These are phyloP conservation scores for Kodamaea fukazawae DNA, from an alignment of 805 yeast species.

Conservation along the genomic window DNA sequence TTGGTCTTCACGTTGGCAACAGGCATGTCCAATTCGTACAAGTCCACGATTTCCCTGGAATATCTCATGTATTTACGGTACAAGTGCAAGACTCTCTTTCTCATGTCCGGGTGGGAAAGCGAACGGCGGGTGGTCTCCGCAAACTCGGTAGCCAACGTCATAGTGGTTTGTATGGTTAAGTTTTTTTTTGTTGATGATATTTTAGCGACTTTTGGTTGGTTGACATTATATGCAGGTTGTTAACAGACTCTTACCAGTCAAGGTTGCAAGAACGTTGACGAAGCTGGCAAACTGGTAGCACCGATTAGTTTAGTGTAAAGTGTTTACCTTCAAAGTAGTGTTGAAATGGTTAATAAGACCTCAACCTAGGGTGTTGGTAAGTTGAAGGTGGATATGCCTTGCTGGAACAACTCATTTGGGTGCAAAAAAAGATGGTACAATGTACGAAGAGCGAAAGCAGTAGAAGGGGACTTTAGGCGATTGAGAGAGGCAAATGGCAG, in stretches of 20 bases:
- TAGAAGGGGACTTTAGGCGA: too few species aligned
- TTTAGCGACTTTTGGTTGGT: constrained; percentile 17
- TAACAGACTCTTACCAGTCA: too few species aligned
- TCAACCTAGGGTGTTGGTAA: too few species aligned
- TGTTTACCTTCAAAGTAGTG: too few species aligned
- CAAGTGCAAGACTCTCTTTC: constrained; percentile 60
- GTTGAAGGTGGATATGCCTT: too few species aligned
- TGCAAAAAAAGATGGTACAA: not conserved
- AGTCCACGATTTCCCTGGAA: constrained; percentile 57
- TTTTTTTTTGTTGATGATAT: constrained; percentile 6
- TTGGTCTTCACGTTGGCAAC: constrained; percentile 76
- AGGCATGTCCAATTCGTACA: constrained; percentile 74
- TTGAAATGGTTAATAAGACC: too few species aligned
- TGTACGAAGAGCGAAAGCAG: too few species aligned
- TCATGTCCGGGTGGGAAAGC: constrained; percentile 57
- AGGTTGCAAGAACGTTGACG: constrained; percentile 1
- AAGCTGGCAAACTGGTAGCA: too few species aligned
- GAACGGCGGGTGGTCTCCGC: constrained; percentile 78
- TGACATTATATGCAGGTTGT: constrained; percentile 6
- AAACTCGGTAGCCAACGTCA: constrained; percentile 76
- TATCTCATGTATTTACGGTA: constrained; percentile 71
- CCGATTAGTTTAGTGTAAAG: too few species aligned
- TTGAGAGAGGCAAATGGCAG: too few species aligned
- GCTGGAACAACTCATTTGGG: not conserved
- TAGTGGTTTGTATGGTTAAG: constrained; percentile 13